Base-by-base conservation (phyloP, 2,329 filamentous ascomycete genomes). In the Fusarium guadeloupense region DNA sequence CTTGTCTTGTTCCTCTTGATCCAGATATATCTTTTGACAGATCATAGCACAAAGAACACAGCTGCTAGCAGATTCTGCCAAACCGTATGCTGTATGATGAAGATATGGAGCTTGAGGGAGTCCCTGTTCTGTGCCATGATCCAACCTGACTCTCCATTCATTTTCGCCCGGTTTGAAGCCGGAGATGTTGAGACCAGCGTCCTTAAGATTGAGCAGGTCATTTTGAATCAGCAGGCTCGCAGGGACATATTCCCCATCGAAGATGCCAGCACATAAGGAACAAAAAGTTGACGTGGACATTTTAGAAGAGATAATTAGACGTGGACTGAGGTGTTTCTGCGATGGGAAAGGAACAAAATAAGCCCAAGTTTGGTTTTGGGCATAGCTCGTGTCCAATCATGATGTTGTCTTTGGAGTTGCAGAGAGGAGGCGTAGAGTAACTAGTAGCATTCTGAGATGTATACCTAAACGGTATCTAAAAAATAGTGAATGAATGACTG, bases 41-140 rank as follows among this genome's bases (percentile, higher is more conserved):
- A 64, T 64, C 20, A 41, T 61, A 13, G 55, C 55, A 19, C 60
- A 64, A 25, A 64, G 44, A 10, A 51, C 62, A n/a, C 61, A 64
- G 4, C n/a, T 44, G 9, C 41, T 26, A 12, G 38, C 37, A 17
- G 52, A 57, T 16, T 46, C 33, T 20, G 20, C 35, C 16, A 64
- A 20, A 13, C 35, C 42, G 13, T 46, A 21, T 9, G 57, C 20
- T 12, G 21, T 56, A 17, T 64, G 42, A 13, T 64, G 61, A 25
- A 48, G 9, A 49, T 57, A 61, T 6, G 44, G 45, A 9, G 13
- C 33, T 12, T 21, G 17, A 8, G 16, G 5, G 2, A n/a, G 21
- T 3, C 25, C 17, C 26, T 34, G n/a, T 1, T 13, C 31, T 16
- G 6, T 1, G 25, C n/a, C 9, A 3, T 23, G 16, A 17, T 48